phyloP scores from a whole-genome alignment of 2,329 filamentous ascomycete species.

The Scytalidium lignicola region DNA sequence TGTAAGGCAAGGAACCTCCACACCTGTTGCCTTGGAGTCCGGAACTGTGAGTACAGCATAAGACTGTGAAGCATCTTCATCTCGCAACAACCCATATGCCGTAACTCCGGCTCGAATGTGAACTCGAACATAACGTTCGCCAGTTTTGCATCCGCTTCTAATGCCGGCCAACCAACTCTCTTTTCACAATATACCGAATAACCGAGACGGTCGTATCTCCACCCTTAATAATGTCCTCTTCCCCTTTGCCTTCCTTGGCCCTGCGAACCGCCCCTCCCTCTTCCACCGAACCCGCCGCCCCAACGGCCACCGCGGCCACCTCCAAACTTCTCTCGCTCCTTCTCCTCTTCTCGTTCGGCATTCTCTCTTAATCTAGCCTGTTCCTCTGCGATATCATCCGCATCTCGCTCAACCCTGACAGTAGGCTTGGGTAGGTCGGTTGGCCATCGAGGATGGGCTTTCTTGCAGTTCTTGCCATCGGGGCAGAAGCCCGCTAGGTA shows the following conservation, averaged over 20 bases:
- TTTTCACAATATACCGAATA: no score
- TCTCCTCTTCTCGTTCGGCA: constrained; percentile 46
- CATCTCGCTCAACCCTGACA: constrained; percentile 60
- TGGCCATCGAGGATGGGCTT: constrained; percentile 75
- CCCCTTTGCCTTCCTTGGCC: constrained; percentile 7
- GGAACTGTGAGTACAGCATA: no score
- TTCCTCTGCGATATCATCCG: constrained; percentile 50
- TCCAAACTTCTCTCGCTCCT: constrained; percentile 31
- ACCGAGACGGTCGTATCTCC: no score
- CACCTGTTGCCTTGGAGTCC: no score
- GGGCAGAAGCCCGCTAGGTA: constrained; percentile 96
- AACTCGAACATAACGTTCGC: no score
- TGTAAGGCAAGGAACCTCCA: no score
- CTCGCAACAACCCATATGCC: neutral
- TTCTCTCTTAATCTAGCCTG: constrained; percentile 49
- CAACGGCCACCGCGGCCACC: constrained; percentile 28
- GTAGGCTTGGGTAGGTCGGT: constrained; percentile 69
- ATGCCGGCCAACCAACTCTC: no score
- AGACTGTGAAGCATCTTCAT: no score
- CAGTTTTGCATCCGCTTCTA: no score
- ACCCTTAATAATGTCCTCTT: constrained; percentile 16
- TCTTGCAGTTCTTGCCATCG: constrained; percentile 70
- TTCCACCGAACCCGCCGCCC: constrained; percentile 22
- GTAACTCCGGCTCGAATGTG: neutral
- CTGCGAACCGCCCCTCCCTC: constrained; percentile 13